A percentile compares a stretch with the other conserved stretches of the same genome.
Conservation (phyloP, 768 basidiomycete species). For the Trametes coccinea region DNA sequence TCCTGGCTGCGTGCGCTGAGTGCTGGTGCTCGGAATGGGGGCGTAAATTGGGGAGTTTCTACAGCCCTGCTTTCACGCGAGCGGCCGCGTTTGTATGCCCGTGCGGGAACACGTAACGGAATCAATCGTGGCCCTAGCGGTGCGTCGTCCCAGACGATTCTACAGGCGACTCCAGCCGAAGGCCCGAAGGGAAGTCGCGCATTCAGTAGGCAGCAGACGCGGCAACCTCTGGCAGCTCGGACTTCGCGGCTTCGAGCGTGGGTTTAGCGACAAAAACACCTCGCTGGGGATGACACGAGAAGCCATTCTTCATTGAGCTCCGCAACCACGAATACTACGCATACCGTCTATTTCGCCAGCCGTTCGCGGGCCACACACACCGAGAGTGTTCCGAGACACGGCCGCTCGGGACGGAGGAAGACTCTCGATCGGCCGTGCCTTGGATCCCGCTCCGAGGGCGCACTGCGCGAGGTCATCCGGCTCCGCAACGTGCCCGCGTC, state of each 20-base stretch:
- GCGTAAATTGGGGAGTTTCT: not conserved
- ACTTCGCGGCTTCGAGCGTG: not conserved
- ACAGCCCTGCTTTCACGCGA: not conserved
- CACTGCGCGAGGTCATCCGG: constrained; percentile 14
- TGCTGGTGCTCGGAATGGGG: constrained; percentile 4
- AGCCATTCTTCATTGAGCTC: constrained; percentile 2
- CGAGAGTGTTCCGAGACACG: constrained; percentile 16
- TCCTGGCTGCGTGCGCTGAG: not conserved
- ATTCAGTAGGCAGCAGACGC: not conserved
- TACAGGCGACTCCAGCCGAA: not conserved
- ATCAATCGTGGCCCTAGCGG: not conserved
- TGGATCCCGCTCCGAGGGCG: constrained; percentile 17
- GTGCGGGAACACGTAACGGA: constrained; percentile 10
- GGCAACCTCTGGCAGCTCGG: not conserved
- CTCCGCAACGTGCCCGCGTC: constrained; percentile 15
- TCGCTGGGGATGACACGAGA: not conserved
- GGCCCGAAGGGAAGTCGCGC: constrained; percentile 6
- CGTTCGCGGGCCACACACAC: not conserved
- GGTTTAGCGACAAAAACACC: not conserved
- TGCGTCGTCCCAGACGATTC: not conserved
- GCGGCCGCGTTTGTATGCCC: not conserved
- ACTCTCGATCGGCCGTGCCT: constrained; percentile 15
- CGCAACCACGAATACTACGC: not conserved
- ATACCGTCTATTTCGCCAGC: not conserved
- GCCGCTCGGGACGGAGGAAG: constrained; percentile 14